Evolutionary conservation across 306 rosid genomes (phyloP).

Genomic region (Ormosia emarginata): DNA sequence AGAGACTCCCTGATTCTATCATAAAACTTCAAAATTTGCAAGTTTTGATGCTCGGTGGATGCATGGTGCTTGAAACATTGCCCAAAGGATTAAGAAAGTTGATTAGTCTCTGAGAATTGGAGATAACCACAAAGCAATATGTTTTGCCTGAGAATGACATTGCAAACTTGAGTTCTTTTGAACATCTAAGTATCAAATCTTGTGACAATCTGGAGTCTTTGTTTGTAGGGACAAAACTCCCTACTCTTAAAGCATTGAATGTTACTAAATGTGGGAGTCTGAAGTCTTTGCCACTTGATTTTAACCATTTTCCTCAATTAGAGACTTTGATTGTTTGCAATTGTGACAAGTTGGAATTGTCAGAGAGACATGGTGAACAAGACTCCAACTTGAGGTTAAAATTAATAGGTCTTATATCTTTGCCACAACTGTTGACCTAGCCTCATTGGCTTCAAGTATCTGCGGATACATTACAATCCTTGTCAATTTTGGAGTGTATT

Average conservation of each 20-base stretch:
- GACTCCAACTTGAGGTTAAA: background rate
- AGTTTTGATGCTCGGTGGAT: background rate
- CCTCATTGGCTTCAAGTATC: background rate
- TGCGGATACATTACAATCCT: background rate
- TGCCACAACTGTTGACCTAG: background rate
- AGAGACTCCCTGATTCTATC: background rate
- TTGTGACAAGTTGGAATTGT: background rate
- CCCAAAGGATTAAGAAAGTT: background rate
- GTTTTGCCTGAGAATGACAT: background rate
- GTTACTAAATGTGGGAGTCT: background rate
- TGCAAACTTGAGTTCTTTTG: background rate
- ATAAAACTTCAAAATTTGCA: background rate
- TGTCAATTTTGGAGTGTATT: background rate
- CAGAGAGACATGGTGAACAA: background rate
- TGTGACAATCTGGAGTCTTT: background rate
- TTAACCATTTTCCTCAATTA: background rate
- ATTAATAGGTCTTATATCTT: fast-evolving
- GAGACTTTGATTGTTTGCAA: background rate
- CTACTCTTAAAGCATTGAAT: background rate
- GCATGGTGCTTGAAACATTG: background rate
- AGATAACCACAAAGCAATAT: background rate
- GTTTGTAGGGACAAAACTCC: background rate
- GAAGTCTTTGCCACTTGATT: background rate
- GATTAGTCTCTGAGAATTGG: background rate
- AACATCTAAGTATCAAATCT: background rate